A percentile compares a stretch with the other conserved stretches of the same genome.
phyloP scores from a whole-genome alignment of 2,329 filamentous ascomycete species.

The Colletotrichum tofieldiae region DNA sequence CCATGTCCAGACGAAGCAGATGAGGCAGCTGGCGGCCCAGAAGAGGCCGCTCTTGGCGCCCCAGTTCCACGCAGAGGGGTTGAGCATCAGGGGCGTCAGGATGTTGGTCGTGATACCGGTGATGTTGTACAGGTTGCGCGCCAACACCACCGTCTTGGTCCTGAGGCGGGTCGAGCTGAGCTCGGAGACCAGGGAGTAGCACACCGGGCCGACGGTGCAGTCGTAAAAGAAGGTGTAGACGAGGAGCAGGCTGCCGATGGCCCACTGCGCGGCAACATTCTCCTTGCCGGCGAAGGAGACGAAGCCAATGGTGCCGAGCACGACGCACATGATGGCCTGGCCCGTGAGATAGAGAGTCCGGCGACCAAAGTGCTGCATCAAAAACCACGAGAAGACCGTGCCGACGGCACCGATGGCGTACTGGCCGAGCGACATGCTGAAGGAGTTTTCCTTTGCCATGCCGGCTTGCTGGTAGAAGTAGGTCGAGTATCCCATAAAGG shows the following conservation, averaged over 20 bases:
- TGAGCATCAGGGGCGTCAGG: constrained; percentile 63
- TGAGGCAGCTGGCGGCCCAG: constrained; percentile 61
- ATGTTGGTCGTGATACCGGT: constrained; percentile 63
- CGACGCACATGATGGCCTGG: constrained; percentile 55
- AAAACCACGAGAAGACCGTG: constrained; percentile 62
- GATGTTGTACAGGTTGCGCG: constrained; percentile 64
- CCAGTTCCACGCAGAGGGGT: constrained; percentile 63
- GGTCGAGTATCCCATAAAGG: constrained; percentile 53
- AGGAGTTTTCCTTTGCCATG: constrained; percentile 55
- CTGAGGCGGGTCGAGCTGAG: constrained; percentile 61
- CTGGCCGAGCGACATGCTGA: constrained; percentile 59
- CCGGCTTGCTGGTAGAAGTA: constrained; percentile 63
- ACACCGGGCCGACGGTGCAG: constrained; percentile 62
- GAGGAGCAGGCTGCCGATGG: constrained; percentile 63
- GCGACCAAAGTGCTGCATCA: constrained; percentile 61
- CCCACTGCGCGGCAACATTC: constrained; percentile 63
- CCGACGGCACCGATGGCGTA: constrained; percentile 62
- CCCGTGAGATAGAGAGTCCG: constrained; percentile 62
- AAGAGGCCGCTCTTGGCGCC: constrained; percentile 65
- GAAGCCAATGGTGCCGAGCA: constrained; percentile 61
- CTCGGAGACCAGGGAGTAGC: constrained; percentile 62
- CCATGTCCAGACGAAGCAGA: constrained; percentile 65
- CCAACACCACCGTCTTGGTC: constrained; percentile 63
- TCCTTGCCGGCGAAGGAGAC: constrained; percentile 60
- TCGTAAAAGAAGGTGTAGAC: constrained; percentile 62